These are phyloP conservation scores for Lasiodiplodia gonubiensis DNA, from an alignment of 2,329 filamentous ascomycete species.

Conservation along the genomic window DNA sequence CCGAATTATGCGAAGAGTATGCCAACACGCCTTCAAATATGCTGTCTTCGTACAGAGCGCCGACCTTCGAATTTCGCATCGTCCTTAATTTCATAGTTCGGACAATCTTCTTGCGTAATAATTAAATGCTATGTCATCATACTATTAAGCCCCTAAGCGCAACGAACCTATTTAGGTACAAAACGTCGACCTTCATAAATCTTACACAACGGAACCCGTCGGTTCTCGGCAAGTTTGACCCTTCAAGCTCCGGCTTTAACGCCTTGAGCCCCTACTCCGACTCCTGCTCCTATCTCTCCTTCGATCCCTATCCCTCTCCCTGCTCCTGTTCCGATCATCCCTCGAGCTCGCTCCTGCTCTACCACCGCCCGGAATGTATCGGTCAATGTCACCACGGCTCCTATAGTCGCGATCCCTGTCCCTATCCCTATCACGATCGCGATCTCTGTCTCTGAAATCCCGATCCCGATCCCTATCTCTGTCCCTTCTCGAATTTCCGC, in stretches of 20 bases:
- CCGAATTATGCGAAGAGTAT: background rate
- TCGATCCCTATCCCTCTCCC: constrained; percentile 33
- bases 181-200: background rate
- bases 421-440: constrained; percentile 36
- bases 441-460: constrained; percentile 40
- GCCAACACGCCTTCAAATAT: background rate
- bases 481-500: constrained; percentile 36
- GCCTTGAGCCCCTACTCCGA: constrained; percentile 24
- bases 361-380: constrained; percentile 46
- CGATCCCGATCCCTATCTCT: constrained; percentile 37
- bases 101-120: background rate
- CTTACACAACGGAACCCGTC: background rate
- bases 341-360: background rate
- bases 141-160: background rate
- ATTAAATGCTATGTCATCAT: background rate
- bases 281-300: constrained; percentile 28
- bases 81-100: background rate
- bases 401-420: constrained; percentile 49
- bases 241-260: background rate
- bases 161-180: background rate
- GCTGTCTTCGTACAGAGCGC: background rate
- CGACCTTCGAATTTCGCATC: background rate
- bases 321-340: constrained; percentile 30
- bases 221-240: background rate
- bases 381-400: constrained; percentile 45